Evolutionary conservation across 73 alveolate genomes (phyloP), one percentile per base, ranked within the genome.

Genomic region (Paramecium tetraurelia): DNA sequence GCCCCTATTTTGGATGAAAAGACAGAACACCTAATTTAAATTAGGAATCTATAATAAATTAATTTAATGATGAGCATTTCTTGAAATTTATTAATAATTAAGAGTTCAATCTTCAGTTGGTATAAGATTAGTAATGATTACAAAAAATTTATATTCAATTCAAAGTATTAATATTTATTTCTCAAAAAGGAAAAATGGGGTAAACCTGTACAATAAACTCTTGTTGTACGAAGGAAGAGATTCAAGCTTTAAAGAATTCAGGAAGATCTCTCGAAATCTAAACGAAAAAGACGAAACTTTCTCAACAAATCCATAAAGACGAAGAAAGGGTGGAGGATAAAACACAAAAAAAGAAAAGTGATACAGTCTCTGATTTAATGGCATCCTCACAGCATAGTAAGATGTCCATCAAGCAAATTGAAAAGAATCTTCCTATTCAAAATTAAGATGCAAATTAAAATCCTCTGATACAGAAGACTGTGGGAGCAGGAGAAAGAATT

Each of bases 301-400:
- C 29, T 16, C 84, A 63, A 11, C 41, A 63, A 63, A 63, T 27
- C 1, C 24, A 27, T 10, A 27, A 29, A 35, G 46, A 41, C 2
- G 38, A 33, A 29, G 87, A 38, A 38, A 75, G 5, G 12, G 87
- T 38, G 8, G 87, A 75, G 36, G 69, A 75, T 8, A 41, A 35
- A 35, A 75, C 58, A 41, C 8, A 38, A 22, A 38, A 80, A 80
- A 80, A 80, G 75, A 80, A 80, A 48, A 80, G 48, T 41, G 90
- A 80, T 10, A 48, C 46, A 3, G 41, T 80, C 14, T 46, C 90
- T 22, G 90, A 80, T 44, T 80, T 80, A 46, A 80, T 80, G 90
- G 44, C 33, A 20, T 44, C 70, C 4, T 80, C 90, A 5, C 14
- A 44, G 12, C 90, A 80, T 46, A 80, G 90, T 80, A 48, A 22